Conservation (phyloP, 1,139 yeast species). For the Saccharomycopsis crataegensis region DNA sequence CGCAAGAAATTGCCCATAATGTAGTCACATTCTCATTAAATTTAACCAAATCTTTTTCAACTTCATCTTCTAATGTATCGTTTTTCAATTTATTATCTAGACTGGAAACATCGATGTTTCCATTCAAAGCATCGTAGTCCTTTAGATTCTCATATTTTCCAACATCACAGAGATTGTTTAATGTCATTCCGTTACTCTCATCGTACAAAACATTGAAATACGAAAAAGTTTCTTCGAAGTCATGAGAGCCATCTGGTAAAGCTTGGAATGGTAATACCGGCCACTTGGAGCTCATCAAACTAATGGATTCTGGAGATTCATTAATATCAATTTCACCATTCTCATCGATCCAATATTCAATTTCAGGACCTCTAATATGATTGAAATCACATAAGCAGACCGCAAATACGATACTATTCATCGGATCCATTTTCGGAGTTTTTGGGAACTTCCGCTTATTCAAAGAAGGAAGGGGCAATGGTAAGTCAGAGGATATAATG, state of each 20-base stretch:
- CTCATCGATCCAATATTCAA: constrained; percentile 84
- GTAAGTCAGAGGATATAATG: constrained; percentile 4
- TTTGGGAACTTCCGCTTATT: constrained; percentile 13
- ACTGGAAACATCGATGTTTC: constrained; percentile 17
- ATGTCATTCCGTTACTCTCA: constrained; percentile 40
- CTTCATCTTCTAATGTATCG: constrained; percentile 22
- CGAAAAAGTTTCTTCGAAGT: constrained; percentile 87
- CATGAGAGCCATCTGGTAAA: constrained; percentile 91
- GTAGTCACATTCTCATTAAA: constrained; percentile 53
- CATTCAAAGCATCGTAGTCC: background rate
- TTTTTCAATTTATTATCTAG: constrained; percentile 17
- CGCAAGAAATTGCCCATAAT: constrained; percentile 88
- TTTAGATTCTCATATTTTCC: constrained; percentile 7
- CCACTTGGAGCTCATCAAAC: constrained; percentile 49
- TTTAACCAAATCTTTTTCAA: constrained; percentile 7
- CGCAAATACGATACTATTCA: constrained; percentile 53
- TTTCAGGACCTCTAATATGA: constrained; percentile 90
- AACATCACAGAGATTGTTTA: constrained; percentile 22
- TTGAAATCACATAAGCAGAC: constrained; percentile 90
- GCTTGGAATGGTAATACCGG: constrained; percentile 93
- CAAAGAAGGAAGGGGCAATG: constrained; percentile 13
- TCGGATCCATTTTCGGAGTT: constrained; percentile 13
- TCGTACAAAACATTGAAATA: constrained; percentile 84
- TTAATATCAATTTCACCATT: constrained; percentile 31
- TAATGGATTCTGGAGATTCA: constrained; percentile 29